Evolutionary conservation across 2,329 filamentous ascomycete species (phyloP).

Genomic region (Chrysoporthe puriensis): DNA sequence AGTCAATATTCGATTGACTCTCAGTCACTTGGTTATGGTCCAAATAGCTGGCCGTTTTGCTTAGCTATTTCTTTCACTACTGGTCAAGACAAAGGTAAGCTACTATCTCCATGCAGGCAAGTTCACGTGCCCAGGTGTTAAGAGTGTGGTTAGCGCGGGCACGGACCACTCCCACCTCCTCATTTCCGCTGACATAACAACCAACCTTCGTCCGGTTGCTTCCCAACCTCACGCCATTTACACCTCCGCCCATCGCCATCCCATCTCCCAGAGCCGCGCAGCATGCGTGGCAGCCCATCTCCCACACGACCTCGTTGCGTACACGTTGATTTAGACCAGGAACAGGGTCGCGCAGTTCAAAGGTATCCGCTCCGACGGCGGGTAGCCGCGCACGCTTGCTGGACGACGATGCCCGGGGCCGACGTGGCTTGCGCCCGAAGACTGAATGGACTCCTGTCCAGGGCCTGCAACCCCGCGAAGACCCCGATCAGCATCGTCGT

Average conservation of each 20-base stretch:
- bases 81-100: too few relatives aligned
- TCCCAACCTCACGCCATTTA: background rate
- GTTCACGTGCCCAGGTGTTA: too few relatives aligned
- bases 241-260: background rate
- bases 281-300: too few relatives aligned
- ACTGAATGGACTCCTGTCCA: constrained; percentile 16
- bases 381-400: constrained; percentile 21
- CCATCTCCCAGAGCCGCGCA: background rate
- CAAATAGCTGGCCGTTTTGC: too few relatives aligned
- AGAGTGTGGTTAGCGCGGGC: background rate
- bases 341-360: constrained; percentile 16
- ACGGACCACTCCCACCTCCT: constrained; percentile 13
- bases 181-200: constrained; percentile 2
- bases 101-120: background rate
- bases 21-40: too few relatives aligned
- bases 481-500: constrained; percentile 7
- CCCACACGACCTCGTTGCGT: background rate
- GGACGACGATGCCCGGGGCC: constrained; percentile 8
- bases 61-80: too few relatives aligned
- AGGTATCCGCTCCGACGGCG: constrained; percentile 22
- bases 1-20: too few relatives aligned
- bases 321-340: constrained; percentile 4
- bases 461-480: background rate
- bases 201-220: background rate
- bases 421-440: constrained; percentile 5